Evolutionary conservation across 2,329 filamentous ascomycete species (phyloP).

Genomic region (Bipolaris sorokiniana): DNA sequence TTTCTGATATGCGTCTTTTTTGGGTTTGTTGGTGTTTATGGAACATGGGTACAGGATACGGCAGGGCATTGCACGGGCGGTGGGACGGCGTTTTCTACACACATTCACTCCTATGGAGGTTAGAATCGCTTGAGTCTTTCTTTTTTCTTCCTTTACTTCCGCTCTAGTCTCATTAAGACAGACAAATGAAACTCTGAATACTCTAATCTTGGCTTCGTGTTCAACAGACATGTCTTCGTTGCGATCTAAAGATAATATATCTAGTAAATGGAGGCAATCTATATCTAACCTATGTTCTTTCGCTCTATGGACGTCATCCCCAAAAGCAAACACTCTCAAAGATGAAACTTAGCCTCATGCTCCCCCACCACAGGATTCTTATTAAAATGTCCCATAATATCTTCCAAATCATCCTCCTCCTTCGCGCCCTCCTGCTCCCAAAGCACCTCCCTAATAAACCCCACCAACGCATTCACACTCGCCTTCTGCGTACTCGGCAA

Average conservation of each 20-base stretch:
- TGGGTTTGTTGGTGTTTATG: background rate
- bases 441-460: constrained; percentile 68
- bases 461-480: constrained; percentile 76
- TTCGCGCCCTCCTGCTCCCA: constrained; percentile 44
- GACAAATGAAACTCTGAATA: constrained; percentile 3
- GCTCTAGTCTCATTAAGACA: constrained; percentile 1
- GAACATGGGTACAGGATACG: background rate
- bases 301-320: background rate
- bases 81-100: constrained; percentile 1
- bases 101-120: constrained; percentile 6
- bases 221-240: background rate
- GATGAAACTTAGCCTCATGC: no score
- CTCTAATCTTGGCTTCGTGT: background rate
- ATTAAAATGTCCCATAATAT: constrained; percentile 72
- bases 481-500: constrained; percentile 79
- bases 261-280: background rate
- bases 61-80: constrained; percentile 11
- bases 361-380: background rate
- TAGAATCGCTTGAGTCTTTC: background rate
- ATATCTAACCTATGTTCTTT: background rate
- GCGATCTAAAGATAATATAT: background rate
- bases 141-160: background rate
- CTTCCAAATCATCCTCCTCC: constrained; percentile 63
- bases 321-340: background rate
- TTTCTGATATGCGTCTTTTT: background rate